Base-by-base conservation (phyloP, 2,329 filamentous ascomycete genomes). In the Diatrype stigma region DNA sequence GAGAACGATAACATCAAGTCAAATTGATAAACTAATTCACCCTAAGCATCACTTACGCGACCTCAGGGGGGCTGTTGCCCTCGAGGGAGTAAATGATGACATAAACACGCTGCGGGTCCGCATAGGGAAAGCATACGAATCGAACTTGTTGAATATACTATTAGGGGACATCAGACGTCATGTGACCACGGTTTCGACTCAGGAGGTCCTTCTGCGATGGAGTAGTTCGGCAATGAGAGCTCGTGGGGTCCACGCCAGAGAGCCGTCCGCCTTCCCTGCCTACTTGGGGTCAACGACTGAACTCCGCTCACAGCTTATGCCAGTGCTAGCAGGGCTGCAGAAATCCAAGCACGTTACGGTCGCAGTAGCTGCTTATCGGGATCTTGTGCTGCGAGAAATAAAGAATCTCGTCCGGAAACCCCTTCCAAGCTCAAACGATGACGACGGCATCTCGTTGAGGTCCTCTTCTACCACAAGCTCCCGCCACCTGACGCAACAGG, bases 351-450 rank as follows among this genome's bases (percentile, higher is more conserved):
- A 94, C 62, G 87, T 93, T 2, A 84, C 85, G 3, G 82, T 86
- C 34, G 94, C 94, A 19, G 89, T 91, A n/a, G 80, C 86, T 37
- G 84, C 86, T 0, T 97, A 94, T 68, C 84, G 93, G 57, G 91
- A 96, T 38, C 81, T 89, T 0, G 84, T 96, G 12, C 73, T 96
- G 55, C 85, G 89, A 46, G 94, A 99, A 68, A 86, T 97, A 66
- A 88, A 93, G 61, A 85, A 82, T 32, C 75, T 97, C 46, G 93
- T 99, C 46, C 82, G 91, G 49, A 83, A 85, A 51, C 88, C 93
- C 22, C 77, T 99, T 37, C 94, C 94, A 1, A 96, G 91, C 63
- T 96, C 93, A 11, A 94, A 84, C 60, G 94, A 99, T 53, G 93
- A 97, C 59, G 94, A 99, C 65, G 89, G 87, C 54, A 90, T 94